phyloP scores from a whole-genome alignment of 2,329 filamentous ascomycete species.

The Penicillium aurantiogriseum region DNA sequence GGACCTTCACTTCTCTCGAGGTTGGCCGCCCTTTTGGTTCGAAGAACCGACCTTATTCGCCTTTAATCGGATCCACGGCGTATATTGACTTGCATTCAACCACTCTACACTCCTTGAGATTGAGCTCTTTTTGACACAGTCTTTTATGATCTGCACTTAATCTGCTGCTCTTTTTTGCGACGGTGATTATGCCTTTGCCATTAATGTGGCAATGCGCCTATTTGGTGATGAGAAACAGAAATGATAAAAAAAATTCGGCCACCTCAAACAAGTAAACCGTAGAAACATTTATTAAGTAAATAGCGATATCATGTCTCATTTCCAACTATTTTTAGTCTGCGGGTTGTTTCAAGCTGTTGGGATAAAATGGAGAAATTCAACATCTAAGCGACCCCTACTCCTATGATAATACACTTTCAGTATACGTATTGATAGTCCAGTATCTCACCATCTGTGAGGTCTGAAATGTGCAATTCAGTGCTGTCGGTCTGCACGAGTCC shows the following conservation, averaged over 20 bases:
- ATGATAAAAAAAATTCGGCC: conserved; percentile 48
- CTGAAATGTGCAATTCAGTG: too few relatives aligned
- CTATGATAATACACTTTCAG: too few relatives aligned
- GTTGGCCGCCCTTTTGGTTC: conserved; percentile 49
- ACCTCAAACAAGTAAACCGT: conserved; percentile 32
- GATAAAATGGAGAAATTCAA: too few relatives aligned
- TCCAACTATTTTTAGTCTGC: too few relatives aligned
- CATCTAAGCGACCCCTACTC: too few relatives aligned
- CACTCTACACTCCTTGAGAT: conserved; percentile 22
- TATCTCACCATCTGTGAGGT: too few relatives aligned
- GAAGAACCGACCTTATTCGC: conserved; percentile 30
- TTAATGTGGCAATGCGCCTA: conserved; percentile 13
- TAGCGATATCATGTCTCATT: background rate
- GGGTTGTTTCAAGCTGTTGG: background rate
- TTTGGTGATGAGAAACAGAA: conserved; percentile 38
- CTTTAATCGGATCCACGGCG: conserved; percentile 30
- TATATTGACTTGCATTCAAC: conserved; percentile 32
- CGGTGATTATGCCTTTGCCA: conserved; percentile 9
- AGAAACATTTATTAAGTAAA: background rate
- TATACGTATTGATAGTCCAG: too few relatives aligned
- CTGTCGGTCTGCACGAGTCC: too few relatives aligned
- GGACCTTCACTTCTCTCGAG: conserved; percentile 44
- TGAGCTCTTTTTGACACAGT: conserved; percentile 2
- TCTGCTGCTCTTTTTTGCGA: conserved; percentile 14
- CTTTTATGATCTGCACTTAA: background rate